Evolutionary conservation across 2,329 filamentous ascomycete genomes (phyloP), one percentile per base, ranked within the genome.

Genomic region (Alternaria incomplexa): DNA sequence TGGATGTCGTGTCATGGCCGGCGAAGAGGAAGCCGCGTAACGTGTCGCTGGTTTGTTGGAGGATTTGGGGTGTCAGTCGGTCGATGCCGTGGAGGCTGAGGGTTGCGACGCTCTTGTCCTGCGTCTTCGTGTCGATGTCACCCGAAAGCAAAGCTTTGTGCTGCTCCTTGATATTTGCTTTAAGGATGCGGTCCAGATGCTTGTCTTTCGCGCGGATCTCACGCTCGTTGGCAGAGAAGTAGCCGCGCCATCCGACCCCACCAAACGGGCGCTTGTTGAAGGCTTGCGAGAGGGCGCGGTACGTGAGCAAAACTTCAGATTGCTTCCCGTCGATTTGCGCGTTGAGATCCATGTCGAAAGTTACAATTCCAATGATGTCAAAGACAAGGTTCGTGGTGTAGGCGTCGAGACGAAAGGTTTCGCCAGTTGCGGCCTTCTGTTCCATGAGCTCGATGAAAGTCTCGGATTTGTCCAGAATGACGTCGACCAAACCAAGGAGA

Each of bases 1-100:
- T 75, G 26, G 68, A 69, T 2, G 73, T 77, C 11, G 76, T 76
- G 63, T 78, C 76, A 53, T 78, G 75, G 1, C 76, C 77, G 17
- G 74, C 74, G 58, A 79, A 76, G 28, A 79, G 62, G 64, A 78
- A 78, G 4, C 77, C 75, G 61, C 81, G 80, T 55, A 74, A 57
- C 13, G 68, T 62, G 76, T 78, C 65, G 77, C 75, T 45, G 68
- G 78, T 50, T 68, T 77, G 57, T 63, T 68, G 56, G 67, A 44
- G 73, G 60, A 66, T 81, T 70, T 44, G 77, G 54, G 44, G 62
- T 8, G 54, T 73, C 63, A 66, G 69, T 44, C 43, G 63, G 3
- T 58, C 46, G 45, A 68, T 62, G 11, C 58, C 62, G 25, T 58
- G 47, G 12, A 69, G 58, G 25, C 59, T 66, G 28, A 69, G 61